A percentile compares a stretch with the other conserved stretches of the same genome.
These are phyloP conservation scores for Solanum piurae DNA, from an alignment of 257 asterid genomes.

Conservation along the genomic window DNA sequence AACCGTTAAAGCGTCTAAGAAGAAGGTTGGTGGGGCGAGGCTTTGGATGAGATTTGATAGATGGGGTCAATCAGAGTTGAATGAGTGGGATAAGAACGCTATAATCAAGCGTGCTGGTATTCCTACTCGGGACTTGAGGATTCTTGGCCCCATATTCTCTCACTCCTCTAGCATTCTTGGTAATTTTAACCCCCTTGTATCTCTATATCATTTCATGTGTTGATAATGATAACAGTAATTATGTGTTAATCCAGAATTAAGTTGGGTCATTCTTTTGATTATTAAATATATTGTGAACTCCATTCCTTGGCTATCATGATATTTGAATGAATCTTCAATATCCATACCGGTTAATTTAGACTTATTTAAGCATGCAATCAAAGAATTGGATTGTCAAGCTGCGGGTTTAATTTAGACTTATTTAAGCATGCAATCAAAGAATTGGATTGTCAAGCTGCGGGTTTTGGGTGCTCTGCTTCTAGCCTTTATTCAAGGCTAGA, in stretches of 20 bases:
- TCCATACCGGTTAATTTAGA: neutral
- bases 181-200: constrained; percentile 1
- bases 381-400: neutral
- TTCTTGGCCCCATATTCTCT: constrained; percentile 94
- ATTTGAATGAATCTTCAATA: neutral
- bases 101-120: constrained; percentile 71
- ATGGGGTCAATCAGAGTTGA: constrained; percentile 76
- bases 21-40: constrained; percentile 74
- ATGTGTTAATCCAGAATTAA: neutral
- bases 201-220: neutral
- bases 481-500: neutral
- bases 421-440: too few relatives aligned
- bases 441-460: neutral
- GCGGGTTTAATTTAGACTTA: too few relatives aligned
- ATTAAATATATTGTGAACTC: neutral
- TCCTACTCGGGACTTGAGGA: constrained; percentile 91
- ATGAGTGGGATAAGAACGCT: constrained; percentile 77
- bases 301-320: neutral
- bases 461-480: neutral
- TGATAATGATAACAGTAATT: neutral
- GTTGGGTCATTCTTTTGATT: neutral
- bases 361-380: neutral
- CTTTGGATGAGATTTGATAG: constrained; percentile 97
- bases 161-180: constrained; percentile 93
- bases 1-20: constrained; percentile 29